Percentiles rank a stretch among this genome's conserved stretches.
phyloP scores from a whole-genome alignment of 768 basidiomycete genomes.

The Suillus placidus region DNA sequence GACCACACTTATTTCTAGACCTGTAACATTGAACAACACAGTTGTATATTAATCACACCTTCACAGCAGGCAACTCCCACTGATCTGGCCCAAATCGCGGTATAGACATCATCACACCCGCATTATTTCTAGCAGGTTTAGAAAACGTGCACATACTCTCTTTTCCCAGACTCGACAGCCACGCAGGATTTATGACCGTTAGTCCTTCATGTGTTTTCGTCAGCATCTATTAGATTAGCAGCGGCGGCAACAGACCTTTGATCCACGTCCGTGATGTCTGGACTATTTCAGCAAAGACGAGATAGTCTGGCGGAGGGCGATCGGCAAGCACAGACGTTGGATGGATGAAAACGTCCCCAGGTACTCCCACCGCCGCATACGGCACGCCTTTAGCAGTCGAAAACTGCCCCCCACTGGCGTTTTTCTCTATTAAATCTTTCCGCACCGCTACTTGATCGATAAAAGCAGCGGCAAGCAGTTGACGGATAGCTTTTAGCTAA shows the following conservation, averaged over 20 bases:
- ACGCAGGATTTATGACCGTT: constrained; percentile 84
- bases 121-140: constrained; percentile 73
- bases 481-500: constrained; percentile 87
- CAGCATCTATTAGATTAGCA: not conserved
- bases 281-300: constrained; percentile 83
- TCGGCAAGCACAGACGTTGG: constrained; percentile 81
- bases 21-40: constrained; percentile 8
- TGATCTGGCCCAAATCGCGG: constrained; percentile 85
- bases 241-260: constrained; percentile 57
- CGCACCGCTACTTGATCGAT: constrained; percentile 95
- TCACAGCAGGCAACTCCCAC: constrained; percentile 81
- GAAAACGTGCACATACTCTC: constrained; percentile 86
- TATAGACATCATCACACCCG: constrained; percentile 70
- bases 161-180: constrained; percentile 82
- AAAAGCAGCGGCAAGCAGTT: constrained; percentile 86
- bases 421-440: constrained; percentile 74
- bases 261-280: constrained; percentile 75
- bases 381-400: constrained; percentile 78
- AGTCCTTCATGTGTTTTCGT: constrained; percentile 50
- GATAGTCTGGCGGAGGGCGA: constrained; percentile 76
- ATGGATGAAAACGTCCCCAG: constrained; percentile 91
- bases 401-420: constrained; percentile 64
- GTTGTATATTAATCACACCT: constrained; percentile 24
- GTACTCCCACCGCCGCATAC: constrained; percentile 78
- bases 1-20: not conserved